A percentile compares a stretch with the other conserved stretches of the same genome.
Conservation (phyloP, 257 asterid species). For the Nyctanthes arbortristis region DNA sequence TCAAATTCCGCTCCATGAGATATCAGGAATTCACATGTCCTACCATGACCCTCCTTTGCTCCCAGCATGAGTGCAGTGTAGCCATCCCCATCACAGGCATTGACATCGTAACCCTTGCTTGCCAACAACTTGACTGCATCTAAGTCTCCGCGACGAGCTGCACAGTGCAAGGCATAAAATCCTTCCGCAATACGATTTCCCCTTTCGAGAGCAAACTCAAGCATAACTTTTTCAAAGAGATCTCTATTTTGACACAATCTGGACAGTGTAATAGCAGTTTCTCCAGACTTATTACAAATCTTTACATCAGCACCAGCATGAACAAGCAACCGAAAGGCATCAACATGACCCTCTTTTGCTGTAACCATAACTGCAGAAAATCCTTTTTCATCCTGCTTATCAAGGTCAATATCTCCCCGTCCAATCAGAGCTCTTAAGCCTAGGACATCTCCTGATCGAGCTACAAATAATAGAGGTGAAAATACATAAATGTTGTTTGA, state of each 20-base stretch:
- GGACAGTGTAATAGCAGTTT: constrained; percentile 60
- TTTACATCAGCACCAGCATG: constrained; percentile 77
- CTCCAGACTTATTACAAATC: constrained; percentile 58
- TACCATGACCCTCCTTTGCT: constrained; percentile 69
- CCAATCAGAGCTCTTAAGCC: constrained; percentile 53
- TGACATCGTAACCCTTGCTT: constrained; percentile 58
- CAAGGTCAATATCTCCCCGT: constrained; percentile 40
- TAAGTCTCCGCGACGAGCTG: constrained; percentile 66
- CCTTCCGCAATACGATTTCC: constrained; percentile 60
- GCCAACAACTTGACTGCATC: constrained; percentile 59
- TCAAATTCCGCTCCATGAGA: constrained; percentile 55
- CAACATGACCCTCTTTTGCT: constrained; percentile 71
- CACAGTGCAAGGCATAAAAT: constrained; percentile 70
- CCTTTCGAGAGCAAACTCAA: constrained; percentile 75
- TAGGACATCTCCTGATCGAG: constrained; percentile 60
- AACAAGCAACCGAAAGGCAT: constrained; percentile 71
- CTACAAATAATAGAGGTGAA: constrained; percentile 64
- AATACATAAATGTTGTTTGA: constrained; percentile 52
- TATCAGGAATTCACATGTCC: constrained; percentile 52
- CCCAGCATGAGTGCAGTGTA: constrained; percentile 78
- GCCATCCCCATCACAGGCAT: constrained; percentile 58
- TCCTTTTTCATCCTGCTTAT: constrained; percentile 65
- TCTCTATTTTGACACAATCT: constrained; percentile 49
- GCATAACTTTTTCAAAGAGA: constrained; percentile 70
- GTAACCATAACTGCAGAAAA: constrained; percentile 81